Evolutionary conservation across 2,329 filamentous ascomycete species (phyloP).

Genomic region (Aureobasidium mangrovei): DNA sequence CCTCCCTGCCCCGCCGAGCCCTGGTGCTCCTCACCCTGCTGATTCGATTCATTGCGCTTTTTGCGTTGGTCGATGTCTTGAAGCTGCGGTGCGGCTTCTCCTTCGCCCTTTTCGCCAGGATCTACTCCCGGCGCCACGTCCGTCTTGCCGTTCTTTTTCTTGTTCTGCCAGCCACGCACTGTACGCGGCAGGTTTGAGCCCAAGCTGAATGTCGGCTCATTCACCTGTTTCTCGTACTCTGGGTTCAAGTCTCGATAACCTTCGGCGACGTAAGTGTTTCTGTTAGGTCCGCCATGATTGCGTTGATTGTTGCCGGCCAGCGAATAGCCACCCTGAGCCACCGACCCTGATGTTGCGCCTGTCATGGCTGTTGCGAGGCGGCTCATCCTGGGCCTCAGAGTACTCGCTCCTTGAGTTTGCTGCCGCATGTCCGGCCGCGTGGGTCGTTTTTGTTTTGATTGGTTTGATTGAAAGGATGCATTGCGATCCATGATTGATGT

Average conservation of each 20-base stretch:
- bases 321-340: constrained; percentile 4
- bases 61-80: constrained; percentile 12
- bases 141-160: constrained; percentile 3
- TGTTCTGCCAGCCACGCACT: constrained; percentile 17
- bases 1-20: background rate
- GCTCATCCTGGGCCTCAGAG: background rate
- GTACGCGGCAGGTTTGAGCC: constrained; percentile 22
- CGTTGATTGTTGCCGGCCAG: background rate
- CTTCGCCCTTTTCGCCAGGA: constrained; percentile 18
- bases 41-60: constrained; percentile 7
- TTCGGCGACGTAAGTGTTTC: constrained; percentile 21
- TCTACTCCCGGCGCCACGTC: constrained; percentile 13
- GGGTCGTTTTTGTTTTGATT: background rate
- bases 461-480: background rate
- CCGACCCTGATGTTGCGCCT: background rate
- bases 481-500: background rate
- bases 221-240: constrained; percentile 19
- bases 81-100: constrained; percentile 21
- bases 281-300: constrained; percentile 15
- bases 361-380: constrained; percentile 1
- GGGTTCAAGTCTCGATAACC: constrained; percentile 23
- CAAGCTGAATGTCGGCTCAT: constrained; percentile 20
- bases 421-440: constrained; percentile 2
- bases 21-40: background rate
- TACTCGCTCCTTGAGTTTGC: background rate